These are phyloP conservation scores for Malbranchea zuffiana DNA, from an alignment of 2,329 filamentous ascomycete species.

Conservation along the genomic window DNA sequence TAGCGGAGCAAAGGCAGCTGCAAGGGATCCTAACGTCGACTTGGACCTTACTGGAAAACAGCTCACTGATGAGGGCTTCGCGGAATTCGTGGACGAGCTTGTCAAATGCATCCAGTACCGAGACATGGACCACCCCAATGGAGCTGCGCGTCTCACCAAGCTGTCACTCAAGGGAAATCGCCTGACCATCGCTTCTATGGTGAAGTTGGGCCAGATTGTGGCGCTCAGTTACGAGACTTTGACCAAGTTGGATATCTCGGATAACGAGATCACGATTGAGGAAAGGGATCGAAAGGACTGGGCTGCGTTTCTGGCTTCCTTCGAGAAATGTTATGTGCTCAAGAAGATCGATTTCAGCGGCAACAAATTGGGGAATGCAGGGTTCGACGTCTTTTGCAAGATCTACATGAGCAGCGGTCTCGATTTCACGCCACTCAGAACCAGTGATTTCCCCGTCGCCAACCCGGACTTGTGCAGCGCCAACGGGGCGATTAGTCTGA, in stretches of 20 bases:
- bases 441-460: constrained; percentile 18
- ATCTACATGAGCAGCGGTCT: constrained; percentile 32
- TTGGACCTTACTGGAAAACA: constrained; percentile 37
- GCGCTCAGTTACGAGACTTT: constrained; percentile 34
- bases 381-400: constrained; percentile 37
- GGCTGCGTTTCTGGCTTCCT: constrained; percentile 36
- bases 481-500: constrained; percentile 1
- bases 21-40: constrained; percentile 31
- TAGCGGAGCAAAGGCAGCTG: constrained; percentile 20
- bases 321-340: constrained; percentile 34
- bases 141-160: constrained; percentile 34
- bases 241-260: constrained; percentile 37
- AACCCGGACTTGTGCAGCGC: constrained; percentile 9
- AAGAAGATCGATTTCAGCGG: constrained; percentile 37
- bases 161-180: constrained; percentile 37
- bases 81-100: constrained; percentile 34
- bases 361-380: constrained; percentile 33
- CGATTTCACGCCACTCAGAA: constrained; percentile 21
- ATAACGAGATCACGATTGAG: constrained; percentile 35
- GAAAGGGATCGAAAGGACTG: constrained; percentile 29
- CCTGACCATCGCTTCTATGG: constrained; percentile 34
- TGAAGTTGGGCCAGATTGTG: constrained; percentile 33
- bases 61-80: constrained; percentile 38
- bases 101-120: constrained; percentile 28
- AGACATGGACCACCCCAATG: constrained; percentile 22